Evolutionary conservation across 192 early-diverging fungal species (phyloP).

Genomic region (Geranomyces michiganensis): DNA sequence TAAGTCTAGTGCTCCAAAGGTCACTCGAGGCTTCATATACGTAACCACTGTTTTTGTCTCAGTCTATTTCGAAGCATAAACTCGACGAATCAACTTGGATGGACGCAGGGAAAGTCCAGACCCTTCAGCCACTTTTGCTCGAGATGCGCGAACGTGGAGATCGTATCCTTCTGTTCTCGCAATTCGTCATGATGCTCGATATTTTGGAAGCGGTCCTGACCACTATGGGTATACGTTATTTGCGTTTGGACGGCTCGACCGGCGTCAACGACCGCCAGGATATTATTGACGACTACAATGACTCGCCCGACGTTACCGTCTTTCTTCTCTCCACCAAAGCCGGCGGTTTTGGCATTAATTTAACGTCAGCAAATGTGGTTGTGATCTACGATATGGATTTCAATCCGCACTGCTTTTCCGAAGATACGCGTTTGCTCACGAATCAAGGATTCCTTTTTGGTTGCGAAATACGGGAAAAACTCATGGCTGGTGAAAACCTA

Average conservation of each 20-base stretch:
- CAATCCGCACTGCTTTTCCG: conserved; percentile 69
- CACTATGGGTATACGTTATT: conserved; percentile 40
- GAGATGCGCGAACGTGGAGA: conserved; percentile 47
- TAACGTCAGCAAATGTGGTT: conserved; percentile 92
- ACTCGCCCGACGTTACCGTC: conserved; percentile 55
- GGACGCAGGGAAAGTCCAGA: conserved; percentile 77
- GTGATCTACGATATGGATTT: conserved; percentile 86
- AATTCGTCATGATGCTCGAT: conserved; percentile 63
- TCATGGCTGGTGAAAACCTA: too few species aligned
- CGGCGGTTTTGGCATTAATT: conserved; percentile 95
- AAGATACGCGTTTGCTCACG: too few species aligned
- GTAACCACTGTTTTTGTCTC: conserved; percentile 20
- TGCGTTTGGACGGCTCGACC: conserved; percentile 44
- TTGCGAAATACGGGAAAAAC: too few species aligned
- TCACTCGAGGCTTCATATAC: neutral
- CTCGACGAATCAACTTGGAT: conserved; percentile 62
- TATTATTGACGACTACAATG: conserved; percentile 80
- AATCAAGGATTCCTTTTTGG: too few species aligned
- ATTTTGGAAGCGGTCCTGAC: conserved; percentile 51
- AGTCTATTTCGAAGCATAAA: conserved; percentile 43
- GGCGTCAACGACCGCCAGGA: conserved; percentile 46
- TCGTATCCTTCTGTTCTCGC: conserved; percentile 51
- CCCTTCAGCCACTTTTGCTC: conserved; percentile 60
- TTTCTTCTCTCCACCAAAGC: conserved; percentile 97
- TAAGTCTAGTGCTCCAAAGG: conserved; percentile 20